A percentile compares a stretch with the other conserved stretches of the same genome.
Conservation (phyloP, 1,284 basidiomycete species). For the Sparassis latifolia region DNA sequence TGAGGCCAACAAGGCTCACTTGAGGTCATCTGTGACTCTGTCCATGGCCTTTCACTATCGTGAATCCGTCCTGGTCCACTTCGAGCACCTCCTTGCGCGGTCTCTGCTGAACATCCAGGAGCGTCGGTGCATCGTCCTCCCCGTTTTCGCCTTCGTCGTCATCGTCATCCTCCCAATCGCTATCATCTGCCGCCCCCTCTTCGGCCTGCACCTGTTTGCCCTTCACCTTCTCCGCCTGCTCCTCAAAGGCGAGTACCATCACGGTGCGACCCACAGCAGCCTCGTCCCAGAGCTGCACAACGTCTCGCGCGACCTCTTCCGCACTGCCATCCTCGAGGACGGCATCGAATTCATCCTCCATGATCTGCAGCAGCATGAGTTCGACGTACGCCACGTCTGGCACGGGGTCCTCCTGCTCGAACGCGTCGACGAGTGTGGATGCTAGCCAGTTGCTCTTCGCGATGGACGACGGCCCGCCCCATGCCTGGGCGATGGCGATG, state of each 20-base stretch:
- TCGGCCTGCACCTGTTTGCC: conserved; percentile 51
- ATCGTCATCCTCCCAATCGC: conserved; percentile 38
- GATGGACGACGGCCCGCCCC: conserved; percentile 72
- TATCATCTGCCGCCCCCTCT: conserved; percentile 33
- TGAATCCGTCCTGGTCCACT: conserved; percentile 87
- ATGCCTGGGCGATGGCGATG: conserved; percentile 74
- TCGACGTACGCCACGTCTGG: conserved; percentile 76
- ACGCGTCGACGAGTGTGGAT: conserved; percentile 76
- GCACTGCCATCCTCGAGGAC: conserved; percentile 78
- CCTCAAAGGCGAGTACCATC: conserved; percentile 50
- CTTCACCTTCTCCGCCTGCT: conserved; percentile 52
- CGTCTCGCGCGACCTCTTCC: conserved; percentile 61
- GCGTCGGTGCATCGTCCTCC: conserved; percentile 48
- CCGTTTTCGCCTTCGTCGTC: conserved; percentile 48
- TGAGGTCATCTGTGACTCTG: conserved; percentile 32
- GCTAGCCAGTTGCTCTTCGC: conserved; percentile 81
- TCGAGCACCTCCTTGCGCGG: conserved; percentile 50
- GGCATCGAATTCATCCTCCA: conserved; percentile 82
- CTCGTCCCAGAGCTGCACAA: conserved; percentile 64
- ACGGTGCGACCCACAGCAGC: conserved; percentile 34
- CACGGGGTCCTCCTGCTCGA: conserved; percentile 51
- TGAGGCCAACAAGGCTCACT: no score
- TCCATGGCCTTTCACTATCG: conserved; percentile 64
- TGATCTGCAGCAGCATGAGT: conserved; percentile 70
- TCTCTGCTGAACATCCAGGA: conserved; percentile 32